Percentiles rank a stretch among this genome's conserved stretches.
phyloP scores from a whole-genome alignment of 345 rosid species.

The Limnanthes douglasii region DNA sequence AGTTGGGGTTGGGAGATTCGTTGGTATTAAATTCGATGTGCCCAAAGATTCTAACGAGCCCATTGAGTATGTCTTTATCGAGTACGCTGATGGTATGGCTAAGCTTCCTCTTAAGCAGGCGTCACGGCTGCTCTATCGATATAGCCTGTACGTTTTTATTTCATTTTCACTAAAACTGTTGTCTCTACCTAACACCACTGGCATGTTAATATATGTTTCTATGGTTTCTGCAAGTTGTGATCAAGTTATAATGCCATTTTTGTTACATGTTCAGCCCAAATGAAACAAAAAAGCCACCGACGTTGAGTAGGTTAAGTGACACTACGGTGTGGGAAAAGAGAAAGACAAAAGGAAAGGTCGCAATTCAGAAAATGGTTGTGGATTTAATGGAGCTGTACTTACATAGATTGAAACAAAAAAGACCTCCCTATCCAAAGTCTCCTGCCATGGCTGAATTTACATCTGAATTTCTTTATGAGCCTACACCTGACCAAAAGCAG shows the following conservation, averaged over 20 bases:
- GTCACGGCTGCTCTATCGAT: slow-evolving; percentile 78
- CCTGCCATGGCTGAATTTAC: slow-evolving; percentile 53
- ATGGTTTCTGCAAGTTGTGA: background rate
- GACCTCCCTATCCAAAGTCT: slow-evolving; percentile 64
- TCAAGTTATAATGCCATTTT: too few relatives aligned
- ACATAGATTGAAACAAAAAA: slow-evolving; percentile 74
- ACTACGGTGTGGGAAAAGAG: slow-evolving; percentile 76
- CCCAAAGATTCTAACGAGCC: slow-evolving; percentile 47
- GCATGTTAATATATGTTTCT: slow-evolving; percentile 1
- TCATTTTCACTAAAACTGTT: too few relatives aligned
- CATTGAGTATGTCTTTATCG: slow-evolving; percentile 66
- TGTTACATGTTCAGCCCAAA: slow-evolving; percentile 41
- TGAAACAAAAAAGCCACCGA: slow-evolving; percentile 58
- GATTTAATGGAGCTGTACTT: slow-evolving; percentile 95
- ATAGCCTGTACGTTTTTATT: slow-evolving; percentile 56
- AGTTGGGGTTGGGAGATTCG: slow-evolving; percentile 83
- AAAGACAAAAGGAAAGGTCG: slow-evolving; percentile 90
- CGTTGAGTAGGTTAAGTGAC: slow-evolving; percentile 80
- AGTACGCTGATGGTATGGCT: slow-evolving; percentile 96
- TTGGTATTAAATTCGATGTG: slow-evolving; percentile 67
- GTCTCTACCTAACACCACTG: too few relatives aligned
- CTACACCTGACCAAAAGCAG: slow-evolving; percentile 88
- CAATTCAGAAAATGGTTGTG: slow-evolving; percentile 95
- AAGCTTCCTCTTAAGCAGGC: slow-evolving; percentile 93
- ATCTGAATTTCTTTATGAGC: slow-evolving; percentile 60